Base-by-base conservation (phyloP, 768 basidiomycete species). In the Suillus subluteus region DNA sequence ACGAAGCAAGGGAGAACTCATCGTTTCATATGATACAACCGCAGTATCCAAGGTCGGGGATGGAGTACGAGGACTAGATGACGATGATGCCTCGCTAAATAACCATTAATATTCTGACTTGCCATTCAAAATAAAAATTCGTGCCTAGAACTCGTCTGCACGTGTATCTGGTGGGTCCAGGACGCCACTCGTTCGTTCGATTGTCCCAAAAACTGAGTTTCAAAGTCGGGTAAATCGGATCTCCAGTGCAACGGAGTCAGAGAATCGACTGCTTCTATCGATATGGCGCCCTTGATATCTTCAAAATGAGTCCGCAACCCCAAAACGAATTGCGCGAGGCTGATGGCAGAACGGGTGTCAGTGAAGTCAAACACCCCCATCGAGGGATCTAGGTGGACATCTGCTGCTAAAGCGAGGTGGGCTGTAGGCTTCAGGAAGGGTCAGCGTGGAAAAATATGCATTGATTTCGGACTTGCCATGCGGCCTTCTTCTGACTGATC, bases 301-400 rank as follows among this genome's bases (percentile, higher is more conserved):
- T 38, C 2, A n/a, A 37, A 58, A 37, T 58, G 56, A 58, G 35
- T 58, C 35, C 56, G 56, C 56, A 58, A 58, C 56, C 56, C 35
- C 35, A 58, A 58, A 58, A 58, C 3, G 12, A 58, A 58, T n/a
- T 58, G 56, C 12, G 35, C 56, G 16, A 58, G 30, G 32, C 35
- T 37, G 56, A n/a, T 37, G 13, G 56, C 35, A 37, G 56, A 58
- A 58, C 2, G 3, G 6, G 56, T n/a, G 37, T 58, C 37, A 38
- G 37, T 23, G 37, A 58, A 58, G 13, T 58, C 56, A 58, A 58
- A 38, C 21, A 58, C 56, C 12, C 56, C 56, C n/a, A 58, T 58
- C 37, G 37, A 58, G 2, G 56, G n/a, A 37, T 58, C 37, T 58
- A 15, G 2, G 6, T 5, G 11, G 11, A 13, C 2, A 6, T 32